Evolutionary conservation across 345 rosid species (phyloP), one percentile per base, ranked within the genome.

Genomic region (Physaria fendleri): DNA sequence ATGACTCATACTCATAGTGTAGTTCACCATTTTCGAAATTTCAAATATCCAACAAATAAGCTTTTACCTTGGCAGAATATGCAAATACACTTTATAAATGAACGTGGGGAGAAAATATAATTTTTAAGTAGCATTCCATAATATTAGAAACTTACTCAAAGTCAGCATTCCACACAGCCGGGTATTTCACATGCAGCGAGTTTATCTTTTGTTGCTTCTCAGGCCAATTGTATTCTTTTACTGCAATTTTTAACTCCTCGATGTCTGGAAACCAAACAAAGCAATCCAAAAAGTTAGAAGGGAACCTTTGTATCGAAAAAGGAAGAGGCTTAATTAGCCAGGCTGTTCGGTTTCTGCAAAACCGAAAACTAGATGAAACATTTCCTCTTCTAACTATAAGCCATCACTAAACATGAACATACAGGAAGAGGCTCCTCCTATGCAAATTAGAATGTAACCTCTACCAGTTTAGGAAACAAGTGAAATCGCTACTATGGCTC

Each of bases 201-300:
- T 68, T 69, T 25, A 93, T 86, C 44, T 76, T 66, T 44, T 83
- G 81, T 74, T 80, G 82, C 75, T 71, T 83, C 74, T 73, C 75
- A 13, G 77, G 73, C 99, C 99, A 93, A 48, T 81, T 71, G 29
- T 76, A 72, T 51, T 88, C 97, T 64, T 56, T 51, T 53, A 77
- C 79, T 0, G 74, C 77, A 73, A 89, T 74, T 78, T 83, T 80
- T 77, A 93, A 70, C 76, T 85, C 95, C 82, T 88, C 95, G 64
- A 79, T 57, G 39, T 76, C 98, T 92, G 77, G 59, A 65, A 56
- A 56, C 45, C 62, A 70, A 24, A 69, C 1, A 24, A 55, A 56
- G 25, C 39, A 56, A 5, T 24, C 47, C 17, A 67, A 58, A 30
- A 51, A 38, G 45, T 67, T 62, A 53, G 27, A 66, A 59, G 29